These are phyloP conservation scores for Cryptosporidium tyzzeri DNA, from an alignment of 169 alveolate genomes.

Conservation along the genomic window DNA sequence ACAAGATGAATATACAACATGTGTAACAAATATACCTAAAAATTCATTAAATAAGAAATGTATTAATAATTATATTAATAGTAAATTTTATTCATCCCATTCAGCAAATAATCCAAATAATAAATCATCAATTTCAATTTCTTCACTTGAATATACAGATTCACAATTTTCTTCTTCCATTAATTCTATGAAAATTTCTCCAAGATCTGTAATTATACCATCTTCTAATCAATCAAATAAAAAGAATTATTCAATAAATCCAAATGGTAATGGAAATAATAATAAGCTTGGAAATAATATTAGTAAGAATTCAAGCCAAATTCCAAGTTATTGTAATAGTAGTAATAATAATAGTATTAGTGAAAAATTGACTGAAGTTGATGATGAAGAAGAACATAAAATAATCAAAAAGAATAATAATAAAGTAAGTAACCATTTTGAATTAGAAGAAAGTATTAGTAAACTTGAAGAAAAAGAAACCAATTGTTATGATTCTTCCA, in stretches of 20 bases:
- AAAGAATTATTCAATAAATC: not conserved
- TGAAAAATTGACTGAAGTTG: slow-evolving; percentile 15
- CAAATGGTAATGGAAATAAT: not conserved
- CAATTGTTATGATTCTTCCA: not conserved
- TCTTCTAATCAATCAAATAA: slow-evolving; percentile 39
- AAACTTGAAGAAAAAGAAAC: slow-evolving; percentile 12
- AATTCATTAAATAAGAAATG: not conserved
- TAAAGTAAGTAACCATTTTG: not conserved
- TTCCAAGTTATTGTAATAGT: not conserved
- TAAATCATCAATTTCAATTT: slow-evolving; percentile 29
- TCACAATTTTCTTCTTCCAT: slow-evolving; percentile 63
- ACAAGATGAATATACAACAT: not conserved
- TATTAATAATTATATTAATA: not conserved
- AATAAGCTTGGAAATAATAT: slow-evolving; percentile 7
- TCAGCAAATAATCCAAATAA: slow-evolving; percentile 1
- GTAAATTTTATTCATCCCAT: not conserved
- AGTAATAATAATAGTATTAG: slow-evolving; percentile 36
- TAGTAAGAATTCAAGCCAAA: not conserved
- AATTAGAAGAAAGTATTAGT: slow-evolving; percentile 3
- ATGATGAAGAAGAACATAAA: not conserved
- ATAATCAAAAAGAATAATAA: not conserved
- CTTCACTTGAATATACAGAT: slow-evolving; percentile 64
- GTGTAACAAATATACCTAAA: not conserved
- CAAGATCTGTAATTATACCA: slow-evolving; percentile 18
- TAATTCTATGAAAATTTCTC: slow-evolving; percentile 54